These are phyloP conservation scores for Myochromella boudieri DNA, from an alignment of 768 basidiomycete species.

Conservation along the genomic window DNA sequence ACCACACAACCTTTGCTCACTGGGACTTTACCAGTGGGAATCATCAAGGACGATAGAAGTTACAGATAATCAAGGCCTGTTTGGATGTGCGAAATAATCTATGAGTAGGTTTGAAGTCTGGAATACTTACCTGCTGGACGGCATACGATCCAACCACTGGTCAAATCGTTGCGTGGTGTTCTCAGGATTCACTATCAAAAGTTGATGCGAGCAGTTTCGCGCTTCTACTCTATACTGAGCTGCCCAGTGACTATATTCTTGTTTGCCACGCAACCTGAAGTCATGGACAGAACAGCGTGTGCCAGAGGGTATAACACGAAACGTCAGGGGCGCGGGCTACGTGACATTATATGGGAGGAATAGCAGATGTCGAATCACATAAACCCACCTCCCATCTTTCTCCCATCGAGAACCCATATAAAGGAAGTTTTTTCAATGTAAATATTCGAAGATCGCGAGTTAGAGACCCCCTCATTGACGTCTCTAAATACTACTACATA, in stretches of 20 bases:
- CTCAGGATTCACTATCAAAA: slow-evolving; percentile 29
- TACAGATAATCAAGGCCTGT: no score
- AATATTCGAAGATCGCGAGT: slow-evolving; percentile 29
- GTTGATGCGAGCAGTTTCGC: slow-evolving; percentile 28
- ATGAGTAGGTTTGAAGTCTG: background rate
- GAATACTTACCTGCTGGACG: slow-evolving; percentile 23
- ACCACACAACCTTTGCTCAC: slow-evolving; percentile 19
- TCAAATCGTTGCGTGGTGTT: slow-evolving; percentile 27
- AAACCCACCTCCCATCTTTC: slow-evolving; percentile 27
- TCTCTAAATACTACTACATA: no score
- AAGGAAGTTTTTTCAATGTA: slow-evolving; percentile 42
- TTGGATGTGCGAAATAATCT: no score
- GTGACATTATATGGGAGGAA: slow-evolving; percentile 38
- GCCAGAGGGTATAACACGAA: slow-evolving; percentile 37
- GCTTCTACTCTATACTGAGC: slow-evolving; percentile 28
- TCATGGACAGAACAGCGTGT: slow-evolving; percentile 24
- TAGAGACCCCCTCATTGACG: background rate
- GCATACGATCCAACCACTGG: slow-evolving; percentile 22
- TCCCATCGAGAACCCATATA: slow-evolving; percentile 56
- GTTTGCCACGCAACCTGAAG: slow-evolving; percentile 24
- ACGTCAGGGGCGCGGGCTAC: slow-evolving; percentile 35
- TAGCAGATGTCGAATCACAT: slow-evolving; percentile 44
- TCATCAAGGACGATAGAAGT: no score
- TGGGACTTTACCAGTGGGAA: no score
- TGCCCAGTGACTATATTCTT: slow-evolving; percentile 13